Evolutionary conservation across 2,329 filamentous ascomycete species (phyloP).

Genomic region (Apiospora sp.): DNA sequence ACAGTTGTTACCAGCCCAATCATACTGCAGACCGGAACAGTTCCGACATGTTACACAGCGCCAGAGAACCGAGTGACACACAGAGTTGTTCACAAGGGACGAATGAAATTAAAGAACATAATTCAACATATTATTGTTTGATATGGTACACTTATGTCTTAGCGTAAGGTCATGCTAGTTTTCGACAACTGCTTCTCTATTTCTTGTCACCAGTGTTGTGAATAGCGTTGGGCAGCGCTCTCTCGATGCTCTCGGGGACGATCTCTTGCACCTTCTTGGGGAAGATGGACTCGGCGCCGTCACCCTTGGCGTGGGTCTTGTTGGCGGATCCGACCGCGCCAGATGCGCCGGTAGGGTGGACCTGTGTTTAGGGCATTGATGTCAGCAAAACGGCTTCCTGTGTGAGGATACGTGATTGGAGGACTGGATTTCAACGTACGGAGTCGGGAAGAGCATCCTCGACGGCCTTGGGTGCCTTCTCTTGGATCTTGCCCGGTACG

Average conservation of each 20-base stretch:
- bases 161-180: too few relatives aligned
- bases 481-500: conserved; percentile 30
- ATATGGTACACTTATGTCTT: not conserved
- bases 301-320: conserved; percentile 33
- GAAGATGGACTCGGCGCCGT: conserved; percentile 31
- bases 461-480: conserved; percentile 30
- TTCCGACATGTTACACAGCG: not conserved
- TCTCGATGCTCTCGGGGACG: conserved; percentile 31
- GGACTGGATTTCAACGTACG: conserved; percentile 15
- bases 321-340: conserved; percentile 23
- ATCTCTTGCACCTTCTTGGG: conserved; percentile 35
- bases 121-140: not conserved
- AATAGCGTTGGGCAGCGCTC: conserved; percentile 30
- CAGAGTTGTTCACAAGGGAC: too few relatives aligned
- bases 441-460: conserved; percentile 31
- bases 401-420: not conserved
- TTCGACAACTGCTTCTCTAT: not conserved
- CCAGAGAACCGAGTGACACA: not conserved
- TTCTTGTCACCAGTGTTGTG: conserved; percentile 33
- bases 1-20: not conserved
- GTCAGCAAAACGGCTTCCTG: not conserved
- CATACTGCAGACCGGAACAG: not conserved
- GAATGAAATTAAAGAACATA: not conserved
- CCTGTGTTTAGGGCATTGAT: not conserved
- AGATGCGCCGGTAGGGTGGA: conserved; percentile 29